A percentile compares a stretch with the other conserved stretches of the same genome.
Evolutionary conservation across 805 yeast genomes (phyloP).

Genomic region (Nakazawaea ernobii): DNA sequence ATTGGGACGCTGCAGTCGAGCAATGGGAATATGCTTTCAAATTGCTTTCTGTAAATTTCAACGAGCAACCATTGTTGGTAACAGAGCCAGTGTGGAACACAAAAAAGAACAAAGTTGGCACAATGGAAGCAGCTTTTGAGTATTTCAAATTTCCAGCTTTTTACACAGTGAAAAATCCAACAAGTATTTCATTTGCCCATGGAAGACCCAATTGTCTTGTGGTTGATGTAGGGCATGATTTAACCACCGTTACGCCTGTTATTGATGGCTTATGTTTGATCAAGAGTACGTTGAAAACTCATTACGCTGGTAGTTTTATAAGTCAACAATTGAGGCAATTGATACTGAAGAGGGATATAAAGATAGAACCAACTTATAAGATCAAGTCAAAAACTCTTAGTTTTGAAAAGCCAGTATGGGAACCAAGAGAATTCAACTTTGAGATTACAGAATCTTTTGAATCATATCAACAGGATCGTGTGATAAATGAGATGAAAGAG

Average conservation of each 20-base stretch:
- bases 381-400: constrained; percentile 32
- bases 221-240: constrained; percentile 81
- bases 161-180: constrained; percentile 76
- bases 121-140: constrained; percentile 71
- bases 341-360: constrained; percentile 28
- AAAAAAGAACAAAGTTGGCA: constrained; percentile 55
- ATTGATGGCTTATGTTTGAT: constrained; percentile 75
- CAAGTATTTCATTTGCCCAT: constrained; percentile 81
- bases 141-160: constrained; percentile 70
- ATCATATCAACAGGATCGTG: constrained; percentile 47
- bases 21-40: constrained; percentile 64
- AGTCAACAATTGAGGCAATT: constrained; percentile 45
- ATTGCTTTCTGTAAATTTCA: constrained; percentile 44
- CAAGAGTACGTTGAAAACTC: constrained; percentile 64
- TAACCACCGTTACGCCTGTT: constrained; percentile 72
- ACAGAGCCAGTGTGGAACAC: constrained; percentile 90
- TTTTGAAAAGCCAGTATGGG: constrained; percentile 19
- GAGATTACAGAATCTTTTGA: constrained; percentile 45
- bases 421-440: constrained; percentile 25
- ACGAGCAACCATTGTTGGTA: constrained; percentile 69
- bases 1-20: constrained; percentile 82
- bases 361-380: constrained; percentile 40
- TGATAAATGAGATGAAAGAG: constrained; percentile 74
- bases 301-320: constrained; percentile 66
- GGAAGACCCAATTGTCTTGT: constrained; percentile 85